Evolutionary conservation across 805 yeast species (phyloP).

Genomic region (Candida coleopterorum): DNA sequence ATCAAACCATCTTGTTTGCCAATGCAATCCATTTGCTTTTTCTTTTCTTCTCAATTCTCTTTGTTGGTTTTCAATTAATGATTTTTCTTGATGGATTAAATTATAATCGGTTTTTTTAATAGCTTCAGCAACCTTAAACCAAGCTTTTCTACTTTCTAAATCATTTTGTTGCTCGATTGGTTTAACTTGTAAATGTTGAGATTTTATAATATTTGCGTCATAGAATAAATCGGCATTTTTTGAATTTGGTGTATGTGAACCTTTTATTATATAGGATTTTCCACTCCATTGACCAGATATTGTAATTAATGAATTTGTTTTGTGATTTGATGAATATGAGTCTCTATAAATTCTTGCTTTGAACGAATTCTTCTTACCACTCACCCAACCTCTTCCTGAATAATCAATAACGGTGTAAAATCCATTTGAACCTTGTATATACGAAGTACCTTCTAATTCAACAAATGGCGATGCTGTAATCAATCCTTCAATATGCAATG

Average conservation of each 20-base stretch:
- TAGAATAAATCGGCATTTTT: slow-evolving; percentile 52
- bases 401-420: slow-evolving; percentile 69
- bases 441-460: slow-evolving; percentile 86
- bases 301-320: slow-evolving; percentile 67
- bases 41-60: slow-evolving; percentile 78
- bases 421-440: slow-evolving; percentile 79
- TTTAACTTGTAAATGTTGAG: slow-evolving; percentile 64
- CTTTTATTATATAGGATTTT: slow-evolving; percentile 58
- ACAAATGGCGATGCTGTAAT: slow-evolving; percentile 89
- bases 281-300: slow-evolving; percentile 93
- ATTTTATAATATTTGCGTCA: slow-evolving; percentile 49
- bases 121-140: slow-evolving; percentile 88
- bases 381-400: slow-evolving; percentile 90
- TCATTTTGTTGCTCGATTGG: slow-evolving; percentile 77
- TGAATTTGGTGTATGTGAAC: slow-evolving; percentile 41
- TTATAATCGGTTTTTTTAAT: slow-evolving; percentile 72
- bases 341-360: slow-evolving; percentile 75
- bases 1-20: slow-evolving; percentile 86
- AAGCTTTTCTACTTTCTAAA: slow-evolving; percentile 83
- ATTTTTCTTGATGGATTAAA: slow-evolving; percentile 68
- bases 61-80: slow-evolving; percentile 77
- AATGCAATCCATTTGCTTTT: slow-evolving; percentile 51
- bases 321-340: slow-evolving; percentile 41
- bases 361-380: slow-evolving; percentile 90
- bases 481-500: slow-evolving; percentile 91